Base-by-base conservation (phyloP, 805 yeast genomes). In the Tetrapisispora namnaoensis region DNA sequence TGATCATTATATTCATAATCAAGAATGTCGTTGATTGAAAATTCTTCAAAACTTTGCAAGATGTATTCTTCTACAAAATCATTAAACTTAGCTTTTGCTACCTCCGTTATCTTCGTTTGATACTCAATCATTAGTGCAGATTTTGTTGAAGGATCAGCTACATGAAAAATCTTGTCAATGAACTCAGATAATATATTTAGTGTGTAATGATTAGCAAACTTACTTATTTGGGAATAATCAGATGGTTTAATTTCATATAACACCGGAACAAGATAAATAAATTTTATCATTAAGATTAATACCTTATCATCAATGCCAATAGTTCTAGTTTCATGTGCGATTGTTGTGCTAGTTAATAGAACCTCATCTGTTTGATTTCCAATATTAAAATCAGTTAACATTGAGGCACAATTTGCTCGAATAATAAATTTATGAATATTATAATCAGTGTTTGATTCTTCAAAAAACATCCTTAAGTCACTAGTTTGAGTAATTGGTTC, bases 381-480 rank as follows among this genome's bases (percentile, higher is more conserved):
- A 3, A 11, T 28, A 3, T 27, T 36, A 10, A 17, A 37, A 21
- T 44, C 34, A 40, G 17, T 36, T 30, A 51, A 53, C 42, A 74
- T 65, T 44, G 57, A 64, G 0, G 55, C 47, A 41, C 73, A 65
- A 53, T 76, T 58, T 0, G 72, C 65, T n/a, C 54, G 50, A 16
- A 77, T 50, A 56, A 76, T 57, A 55, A 75, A 76, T 45, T 63
- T 64, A 55, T 77, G 79, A 3, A 70, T 53, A 36, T 55, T 55
- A 41, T 67, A 50, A 3, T 16, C 7, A 8, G 32, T 18, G 3
- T 42, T 28, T 18, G 18, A 32, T 14, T 43, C 43, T 2, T 41
- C 22, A 14, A 62, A 49, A 3, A 48, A 41, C 27, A 70, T 50
- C 32, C 42, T 47, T 21, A 57, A 46, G 55, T 67, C 74, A 38